A percentile compares a stretch with the other conserved stretches of the same genome.
These are phyloP conservation scores for Fusarium mangiferae DNA, from an alignment of 2,329 filamentous ascomycete genomes.

Conservation along the genomic window DNA sequence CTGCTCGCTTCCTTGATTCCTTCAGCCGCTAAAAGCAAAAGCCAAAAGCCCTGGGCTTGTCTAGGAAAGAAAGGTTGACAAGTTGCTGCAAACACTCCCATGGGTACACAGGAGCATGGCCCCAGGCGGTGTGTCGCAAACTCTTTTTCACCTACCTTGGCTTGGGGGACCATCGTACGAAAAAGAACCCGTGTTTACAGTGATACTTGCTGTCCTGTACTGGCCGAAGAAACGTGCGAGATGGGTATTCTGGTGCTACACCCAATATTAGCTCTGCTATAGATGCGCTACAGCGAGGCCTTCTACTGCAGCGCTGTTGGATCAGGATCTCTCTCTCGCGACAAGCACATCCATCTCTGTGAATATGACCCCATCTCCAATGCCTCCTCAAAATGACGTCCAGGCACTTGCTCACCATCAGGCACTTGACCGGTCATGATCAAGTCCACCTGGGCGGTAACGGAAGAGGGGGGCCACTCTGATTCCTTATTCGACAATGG, in stretches of 20 bases:
- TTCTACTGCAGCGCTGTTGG: constrained; percentile 4
- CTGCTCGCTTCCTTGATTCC: constrained; percentile 30
- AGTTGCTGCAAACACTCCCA: constrained; percentile 42
- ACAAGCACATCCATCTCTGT: constrained; percentile 3
- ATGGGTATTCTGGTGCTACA: constrained; percentile 8
- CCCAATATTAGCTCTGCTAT: constrained; percentile 27
- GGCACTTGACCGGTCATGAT: constrained; percentile 35
- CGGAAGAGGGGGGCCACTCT: constrained; percentile 42
- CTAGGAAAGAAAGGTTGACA: background rate
- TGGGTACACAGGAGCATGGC: constrained; percentile 33
- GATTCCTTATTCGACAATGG: constrained; percentile 50
- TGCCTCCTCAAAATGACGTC: constrained; percentile 32
- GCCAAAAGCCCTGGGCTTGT: constrained; percentile 10
- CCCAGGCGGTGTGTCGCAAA: constrained; percentile 41
- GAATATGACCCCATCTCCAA: constrained; percentile 20
- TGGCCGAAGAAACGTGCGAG: constrained; percentile 36
- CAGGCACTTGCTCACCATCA: constrained; percentile 32
- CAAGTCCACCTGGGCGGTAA: constrained; percentile 35
- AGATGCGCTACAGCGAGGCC: constrained; percentile 21
- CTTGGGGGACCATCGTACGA: constrained; percentile 32
- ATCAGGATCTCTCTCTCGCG: constrained; percentile 12
- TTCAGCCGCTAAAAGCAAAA: constrained; percentile 26
- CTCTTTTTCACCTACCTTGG: constrained; percentile 14
- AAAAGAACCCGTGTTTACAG: constrained; percentile 33
- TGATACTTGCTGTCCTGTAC: constrained; percentile 24